Percentiles rank a stretch among this genome's conserved stretches.
phyloP scores from a whole-genome alignment of 257 asterid species.

The Rhazya stricta region DNA sequence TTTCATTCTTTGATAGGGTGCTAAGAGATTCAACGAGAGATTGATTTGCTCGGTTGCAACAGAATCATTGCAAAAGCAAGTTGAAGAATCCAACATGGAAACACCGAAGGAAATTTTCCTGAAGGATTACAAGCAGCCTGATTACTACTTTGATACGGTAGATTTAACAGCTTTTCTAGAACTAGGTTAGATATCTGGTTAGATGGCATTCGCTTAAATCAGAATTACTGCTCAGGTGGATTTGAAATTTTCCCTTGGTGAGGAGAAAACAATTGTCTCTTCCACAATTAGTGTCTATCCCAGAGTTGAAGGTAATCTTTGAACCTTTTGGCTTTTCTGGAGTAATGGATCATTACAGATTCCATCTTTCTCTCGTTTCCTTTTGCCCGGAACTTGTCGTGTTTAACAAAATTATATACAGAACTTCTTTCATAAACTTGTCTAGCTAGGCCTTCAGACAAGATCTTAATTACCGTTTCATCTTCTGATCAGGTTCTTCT shows the following conservation, averaged over 20 bases:
- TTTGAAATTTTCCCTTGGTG: slow-evolving; percentile 73
- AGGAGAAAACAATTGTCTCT: slow-evolving; percentile 66
- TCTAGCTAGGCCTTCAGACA: slow-evolving; percentile 6
- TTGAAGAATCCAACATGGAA: slow-evolving; percentile 69
- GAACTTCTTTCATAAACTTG: not conserved
- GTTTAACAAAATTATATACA: not conserved
- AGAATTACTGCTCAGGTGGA: slow-evolving; percentile 55
- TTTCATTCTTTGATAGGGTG: slow-evolving; percentile 28
- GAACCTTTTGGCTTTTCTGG: not conserved
- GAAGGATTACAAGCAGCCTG: slow-evolving; percentile 92
- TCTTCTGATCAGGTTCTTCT: slow-evolving; percentile 50
- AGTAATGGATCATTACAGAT: not conserved
- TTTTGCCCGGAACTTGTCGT: not conserved
- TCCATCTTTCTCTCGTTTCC: not conserved
- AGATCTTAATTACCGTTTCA: slow-evolving; percentile 15
- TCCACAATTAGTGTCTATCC: slow-evolving; percentile 72
- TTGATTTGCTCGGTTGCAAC: slow-evolving; percentile 82
- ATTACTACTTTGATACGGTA: slow-evolving; percentile 79
- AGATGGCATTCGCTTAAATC: not conserved
- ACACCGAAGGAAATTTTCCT: slow-evolving; percentile 83
- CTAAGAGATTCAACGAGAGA: slow-evolving; percentile 38
- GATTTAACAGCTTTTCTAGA: not conserved
- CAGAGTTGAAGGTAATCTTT: slow-evolving; percentile 74
- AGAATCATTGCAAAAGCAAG: slow-evolving; percentile 52
- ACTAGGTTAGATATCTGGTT: not conserved